A percentile compares a stretch with the other conserved stretches of the same genome.
These are phyloP conservation scores for Erysimum cheiri DNA, from an alignment of 441 rosid species.

Conservation along the genomic window DNA sequence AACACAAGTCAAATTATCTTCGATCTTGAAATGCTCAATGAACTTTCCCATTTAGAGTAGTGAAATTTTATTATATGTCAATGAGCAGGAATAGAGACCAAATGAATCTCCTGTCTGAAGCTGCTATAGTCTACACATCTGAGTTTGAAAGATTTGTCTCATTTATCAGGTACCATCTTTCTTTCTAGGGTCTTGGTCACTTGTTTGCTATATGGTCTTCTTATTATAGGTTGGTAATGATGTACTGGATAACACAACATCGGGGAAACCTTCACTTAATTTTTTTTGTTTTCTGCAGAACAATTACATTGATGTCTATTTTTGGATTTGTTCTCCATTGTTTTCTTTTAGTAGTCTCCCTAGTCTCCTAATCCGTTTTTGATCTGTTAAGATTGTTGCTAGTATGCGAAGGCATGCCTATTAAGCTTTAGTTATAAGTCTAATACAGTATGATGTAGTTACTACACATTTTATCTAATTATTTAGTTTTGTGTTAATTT, in stretches of 20 bases:
- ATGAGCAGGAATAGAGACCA: constrained; percentile 62
- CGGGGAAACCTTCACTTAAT: neutral
- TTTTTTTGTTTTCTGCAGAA: neutral
- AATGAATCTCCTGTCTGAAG: constrained; percentile 70
- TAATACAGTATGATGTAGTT: neutral
- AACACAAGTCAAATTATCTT: constrained; percentile 19
- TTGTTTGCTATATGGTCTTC: constrained; percentile 21
- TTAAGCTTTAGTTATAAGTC: constrained; percentile 20
- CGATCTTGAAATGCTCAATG: constrained; percentile 14
- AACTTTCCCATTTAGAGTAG: constrained; percentile 24
- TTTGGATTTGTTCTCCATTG: constrained; percentile 16
- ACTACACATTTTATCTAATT: constrained; percentile 8
- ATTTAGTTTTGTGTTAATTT: constrained; percentile 7
- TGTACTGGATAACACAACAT: constrained; percentile 27
- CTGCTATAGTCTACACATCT: constrained; percentile 65
- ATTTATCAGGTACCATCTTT: constrained; percentile 72
- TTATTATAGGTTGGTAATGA: constrained; percentile 21
- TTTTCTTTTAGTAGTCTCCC: constrained; percentile 12
- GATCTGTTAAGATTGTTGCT: constrained; percentile 32
- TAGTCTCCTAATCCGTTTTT: constrained; percentile 5
- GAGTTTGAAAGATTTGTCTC: constrained; percentile 85
- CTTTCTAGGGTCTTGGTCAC: constrained; percentile 10
- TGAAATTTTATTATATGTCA: constrained; percentile 40
- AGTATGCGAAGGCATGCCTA: constrained; percentile 15
- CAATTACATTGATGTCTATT: neutral